Percentiles rank a stretch among this genome's conserved stretches.
These are phyloP conservation scores for Candida maris DNA, from an alignment of 805 yeast species.

Conservation along the genomic window DNA sequence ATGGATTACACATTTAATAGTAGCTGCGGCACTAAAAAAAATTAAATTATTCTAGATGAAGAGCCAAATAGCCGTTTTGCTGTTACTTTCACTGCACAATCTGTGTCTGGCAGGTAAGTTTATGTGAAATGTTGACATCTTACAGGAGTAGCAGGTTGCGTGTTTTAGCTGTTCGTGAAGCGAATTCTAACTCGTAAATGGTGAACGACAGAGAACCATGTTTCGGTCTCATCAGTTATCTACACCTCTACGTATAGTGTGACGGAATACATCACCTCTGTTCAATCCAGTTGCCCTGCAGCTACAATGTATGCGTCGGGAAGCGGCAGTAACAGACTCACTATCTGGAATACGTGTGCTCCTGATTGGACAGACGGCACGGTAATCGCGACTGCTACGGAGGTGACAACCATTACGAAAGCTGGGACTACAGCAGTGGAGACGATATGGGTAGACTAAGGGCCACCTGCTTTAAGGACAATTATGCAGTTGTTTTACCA, in stretches of 20 bases:
- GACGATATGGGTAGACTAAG: constrained; percentile 9
- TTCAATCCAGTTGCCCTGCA: constrained; percentile 5
- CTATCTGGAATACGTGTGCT: constrained; percentile 18
- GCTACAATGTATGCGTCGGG: constrained; percentile 4
- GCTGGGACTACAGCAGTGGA: constrained; percentile 4
- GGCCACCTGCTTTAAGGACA: too few species aligned
- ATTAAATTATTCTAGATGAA: background rate
- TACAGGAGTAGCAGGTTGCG: too few species aligned
- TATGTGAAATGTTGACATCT: background rate
- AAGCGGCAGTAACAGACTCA: constrained; percentile 5
- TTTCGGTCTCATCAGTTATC: constrained; percentile 6
- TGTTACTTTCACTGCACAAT: background rate
- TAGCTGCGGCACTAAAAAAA: too few species aligned
- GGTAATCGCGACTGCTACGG: constrained; percentile 1
- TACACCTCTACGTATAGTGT: constrained; percentile 7
- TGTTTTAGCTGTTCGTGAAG: background rate
- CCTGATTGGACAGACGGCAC: constrained; percentile 14
- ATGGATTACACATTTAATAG: too few species aligned
- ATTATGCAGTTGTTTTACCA: too few species aligned
- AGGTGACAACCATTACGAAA: constrained; percentile 5
- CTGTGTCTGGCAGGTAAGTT: constrained; percentile 1
- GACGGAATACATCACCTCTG: constrained; percentile 8
- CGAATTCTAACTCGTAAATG: background rate
- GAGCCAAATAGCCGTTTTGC: background rate
- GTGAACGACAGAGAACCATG: background rate